phyloP scores from a whole-genome alignment of 73 alveolate genomes.

The Urostyla sp. region DNA sequence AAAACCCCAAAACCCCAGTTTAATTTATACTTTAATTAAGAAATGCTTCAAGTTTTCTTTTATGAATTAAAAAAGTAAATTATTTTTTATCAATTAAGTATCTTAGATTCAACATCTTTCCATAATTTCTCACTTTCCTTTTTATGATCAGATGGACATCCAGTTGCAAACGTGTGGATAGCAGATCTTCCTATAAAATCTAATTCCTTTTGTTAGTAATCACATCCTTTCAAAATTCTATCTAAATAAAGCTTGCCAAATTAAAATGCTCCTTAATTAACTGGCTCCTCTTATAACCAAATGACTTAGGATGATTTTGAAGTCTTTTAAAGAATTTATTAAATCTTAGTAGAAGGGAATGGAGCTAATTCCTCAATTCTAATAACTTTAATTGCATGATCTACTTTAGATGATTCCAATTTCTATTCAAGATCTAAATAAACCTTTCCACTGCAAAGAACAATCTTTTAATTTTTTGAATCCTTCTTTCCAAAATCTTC shows the following conservation, averaged over 20 bases:
- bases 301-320: conserved; percentile 10
- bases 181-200: conserved; percentile 62
- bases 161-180: conserved; percentile 63
- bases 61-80: too few species aligned
- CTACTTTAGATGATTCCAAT: conserved; percentile 24
- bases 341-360: conserved; percentile 75
- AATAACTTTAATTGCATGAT: conserved; percentile 44
- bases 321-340: conserved; percentile 29
- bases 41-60: too few species aligned
- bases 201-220: not conserved
- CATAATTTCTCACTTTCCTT: conserved; percentile 26
- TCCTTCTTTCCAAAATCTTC: conserved; percentile 35
- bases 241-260: conserved; percentile 55
- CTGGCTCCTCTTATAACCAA: conserved; percentile 82
- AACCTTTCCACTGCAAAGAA: conserved; percentile 77
- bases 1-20: too few species aligned
- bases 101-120: conserved; percentile 32
- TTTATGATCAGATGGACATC: conserved; percentile 32
- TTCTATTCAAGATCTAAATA: conserved; percentile 63
- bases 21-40: too few species aligned
- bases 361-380: conserved; percentile 86
- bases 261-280: conserved; percentile 78
- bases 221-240: conserved; percentile 19
- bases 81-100: not conserved
- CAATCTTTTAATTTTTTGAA: conserved; percentile 14